Evolutionary conservation across 768 basidiomycete genomes (phyloP), one percentile per base, ranked within the genome.

Genomic region (Stropharia rugosoannulata): DNA sequence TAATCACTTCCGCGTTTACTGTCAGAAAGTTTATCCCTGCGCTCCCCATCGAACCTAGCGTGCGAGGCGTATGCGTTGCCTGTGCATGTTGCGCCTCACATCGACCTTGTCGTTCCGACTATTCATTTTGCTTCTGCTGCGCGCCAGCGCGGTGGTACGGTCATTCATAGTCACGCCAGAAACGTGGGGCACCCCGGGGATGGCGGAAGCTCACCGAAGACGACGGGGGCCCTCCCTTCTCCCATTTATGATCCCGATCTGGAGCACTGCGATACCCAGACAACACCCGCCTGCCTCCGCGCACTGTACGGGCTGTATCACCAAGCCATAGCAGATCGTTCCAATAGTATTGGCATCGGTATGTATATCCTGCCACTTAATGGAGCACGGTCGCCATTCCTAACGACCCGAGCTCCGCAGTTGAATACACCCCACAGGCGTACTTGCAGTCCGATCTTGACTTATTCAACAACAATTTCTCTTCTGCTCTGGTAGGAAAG

Each of bases 401-500:
- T 19, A 15, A 16, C 44, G 35, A 32, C n/a, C 22, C 54, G 40
- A n/a, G 18, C 10, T 16, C 22, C 9, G 10, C 11, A 80, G 81
- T 78, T 57, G 82, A 83, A 62, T 83, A 75, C 59, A 77, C 79
- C 4, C 82, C 82, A 0, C 74, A 80, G 55, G 67, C 79, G 7
- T 82, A 73, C 59, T 49, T 71, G 18, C 76, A 75, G 44, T 62
- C 67, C 1, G 82, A 82, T 53, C 70, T 82, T 16, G 66, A 82
- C 50, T 22, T 75, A 61, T 83, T 83, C 59, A 63, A 69, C 41
- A 53, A 35, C 15, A 71, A 71, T 51, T 76, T 72, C 58, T 68
- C 74, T 2, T 60, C 60, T 18, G 57, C 46, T n/a, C 51, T 72
- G 16, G 65, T 72, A 11, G 75, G 74, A 0, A 58, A 58, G 39